Conservation (phyloP, 768 basidiomycete genomes). For the Lyophyllum semitale region DNA sequence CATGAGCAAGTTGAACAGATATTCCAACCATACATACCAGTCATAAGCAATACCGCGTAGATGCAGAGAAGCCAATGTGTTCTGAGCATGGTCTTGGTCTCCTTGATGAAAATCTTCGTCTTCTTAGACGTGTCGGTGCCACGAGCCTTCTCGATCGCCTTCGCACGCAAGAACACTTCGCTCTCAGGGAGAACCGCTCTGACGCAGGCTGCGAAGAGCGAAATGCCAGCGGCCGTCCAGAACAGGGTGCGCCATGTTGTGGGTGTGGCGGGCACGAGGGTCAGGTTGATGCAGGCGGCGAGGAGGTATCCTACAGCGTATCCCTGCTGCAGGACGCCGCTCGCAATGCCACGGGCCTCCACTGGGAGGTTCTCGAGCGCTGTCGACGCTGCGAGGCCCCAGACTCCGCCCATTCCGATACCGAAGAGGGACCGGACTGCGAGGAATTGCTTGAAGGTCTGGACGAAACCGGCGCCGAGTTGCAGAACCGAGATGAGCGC, state of each 20-base stretch:
- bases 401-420: constrained; percentile 87
- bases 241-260: constrained; percentile 76
- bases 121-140: constrained; percentile 60
- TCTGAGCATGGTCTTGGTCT: constrained; percentile 77
- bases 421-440: constrained; percentile 84
- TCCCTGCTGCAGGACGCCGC: constrained; percentile 86
- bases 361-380: constrained; percentile 89
- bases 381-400: constrained; percentile 82
- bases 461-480: constrained; percentile 79
- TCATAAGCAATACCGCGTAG: constrained; percentile 58
- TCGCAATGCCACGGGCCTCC: constrained; percentile 81
- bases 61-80: constrained; percentile 81
- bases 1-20: not conserved
- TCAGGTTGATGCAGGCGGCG: constrained; percentile 81
- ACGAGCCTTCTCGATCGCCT: constrained; percentile 53
- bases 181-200: constrained; percentile 78
- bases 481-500: constrained; percentile 71
- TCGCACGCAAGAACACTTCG: constrained; percentile 66
- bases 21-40: constrained; percentile 8
- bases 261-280: constrained; percentile 48
- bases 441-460: constrained; percentile 78
- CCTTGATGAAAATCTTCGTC: constrained; percentile 71
- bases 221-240: constrained; percentile 76
- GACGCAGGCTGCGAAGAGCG: constrained; percentile 66
- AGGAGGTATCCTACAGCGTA: constrained; percentile 86